phyloP scores from a whole-genome alignment of 140 eudicot species.

The Cichorium intybus region DNA sequence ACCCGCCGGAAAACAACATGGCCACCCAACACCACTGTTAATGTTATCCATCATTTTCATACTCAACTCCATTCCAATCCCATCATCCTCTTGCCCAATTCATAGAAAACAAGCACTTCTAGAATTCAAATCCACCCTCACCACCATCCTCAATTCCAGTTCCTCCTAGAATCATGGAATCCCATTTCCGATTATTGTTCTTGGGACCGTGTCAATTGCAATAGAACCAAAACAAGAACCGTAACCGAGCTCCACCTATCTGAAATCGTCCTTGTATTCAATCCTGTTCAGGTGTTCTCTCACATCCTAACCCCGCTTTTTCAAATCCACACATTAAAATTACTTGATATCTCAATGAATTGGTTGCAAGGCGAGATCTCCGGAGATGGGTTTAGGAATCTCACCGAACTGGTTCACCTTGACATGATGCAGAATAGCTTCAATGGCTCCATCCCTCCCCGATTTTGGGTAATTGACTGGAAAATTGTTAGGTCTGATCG shows the following conservation, averaged over 20 bases:
- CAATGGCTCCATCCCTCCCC: too few species aligned
- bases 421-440: too few species aligned
- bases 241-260: conserved; percentile 24
- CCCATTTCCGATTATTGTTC: conserved; percentile 31
- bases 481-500: conserved; percentile 49
- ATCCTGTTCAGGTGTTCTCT: not conserved
- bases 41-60: not conserved
- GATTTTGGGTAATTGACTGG: too few species aligned
- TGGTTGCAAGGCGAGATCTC: conserved; percentile 31
- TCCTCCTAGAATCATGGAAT: conserved; percentile 29
- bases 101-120: conserved; percentile 40
- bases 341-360: conserved; percentile 32
- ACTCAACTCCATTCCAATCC: not conserved
- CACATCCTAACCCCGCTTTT: conserved; percentile 23
- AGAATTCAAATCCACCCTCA: conserved; percentile 26
- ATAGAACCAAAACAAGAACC: not conserved
- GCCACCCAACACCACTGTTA: not conserved
- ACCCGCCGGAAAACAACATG: conserved; percentile 6
- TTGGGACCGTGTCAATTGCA: conserved; percentile 35
- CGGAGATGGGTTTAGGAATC: conserved; percentile 36
- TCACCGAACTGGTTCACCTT: conserved; percentile 39
- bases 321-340: not conserved
- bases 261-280: not conserved
- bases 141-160: not conserved
- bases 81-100: conserved; percentile 18